Conservation (phyloP, 2,329 filamentous ascomycete species). For the Mycosphaerella sp. region DNA sequence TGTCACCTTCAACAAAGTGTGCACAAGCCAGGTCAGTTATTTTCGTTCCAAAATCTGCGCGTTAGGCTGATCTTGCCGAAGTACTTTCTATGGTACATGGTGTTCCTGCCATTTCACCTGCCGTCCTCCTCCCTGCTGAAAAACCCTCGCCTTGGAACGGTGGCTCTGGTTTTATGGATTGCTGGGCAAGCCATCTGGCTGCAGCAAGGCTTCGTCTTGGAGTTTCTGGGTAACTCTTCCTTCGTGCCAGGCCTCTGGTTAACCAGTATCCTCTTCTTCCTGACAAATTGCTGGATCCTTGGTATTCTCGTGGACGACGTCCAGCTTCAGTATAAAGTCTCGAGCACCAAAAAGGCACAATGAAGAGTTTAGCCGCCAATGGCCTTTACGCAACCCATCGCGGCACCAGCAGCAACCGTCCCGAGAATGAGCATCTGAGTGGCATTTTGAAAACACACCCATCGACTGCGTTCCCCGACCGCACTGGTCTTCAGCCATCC, state of each 20-base stretch:
- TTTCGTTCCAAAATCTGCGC: background rate
- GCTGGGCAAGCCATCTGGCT: slow-evolving; percentile 55
- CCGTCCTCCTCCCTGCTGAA: slow-evolving; percentile 67
- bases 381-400: slow-evolving; percentile 56
- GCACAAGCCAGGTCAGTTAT: slow-evolving; percentile 78
- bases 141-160: slow-evolving; percentile 54
- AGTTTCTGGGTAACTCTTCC: slow-evolving; percentile 64
- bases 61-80: slow-evolving; percentile 36
- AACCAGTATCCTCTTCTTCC: slow-evolving; percentile 70
- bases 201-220: slow-evolving; percentile 46
- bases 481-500: slow-evolving; percentile 56
- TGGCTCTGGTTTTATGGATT: slow-evolving; percentile 67
- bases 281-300: slow-evolving; percentile 80
- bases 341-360: slow-evolving; percentile 10
- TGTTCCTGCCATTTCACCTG: slow-evolving; percentile 87
- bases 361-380: slow-evolving; percentile 35
- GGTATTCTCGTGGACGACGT: slow-evolving; percentile 70
- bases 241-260: slow-evolving; percentile 81
- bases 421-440: slow-evolving; percentile 60
- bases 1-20: slow-evolving; percentile 97
- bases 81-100: slow-evolving; percentile 99
- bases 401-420: slow-evolving; percentile 58
- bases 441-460: slow-evolving; percentile 52
- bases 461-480: slow-evolving; percentile 37
- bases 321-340: slow-evolving; percentile 15